These are phyloP conservation scores for Plasmodium adleri DNA, from an alignment of 169 alveolate species.

Conservation along the genomic window DNA sequence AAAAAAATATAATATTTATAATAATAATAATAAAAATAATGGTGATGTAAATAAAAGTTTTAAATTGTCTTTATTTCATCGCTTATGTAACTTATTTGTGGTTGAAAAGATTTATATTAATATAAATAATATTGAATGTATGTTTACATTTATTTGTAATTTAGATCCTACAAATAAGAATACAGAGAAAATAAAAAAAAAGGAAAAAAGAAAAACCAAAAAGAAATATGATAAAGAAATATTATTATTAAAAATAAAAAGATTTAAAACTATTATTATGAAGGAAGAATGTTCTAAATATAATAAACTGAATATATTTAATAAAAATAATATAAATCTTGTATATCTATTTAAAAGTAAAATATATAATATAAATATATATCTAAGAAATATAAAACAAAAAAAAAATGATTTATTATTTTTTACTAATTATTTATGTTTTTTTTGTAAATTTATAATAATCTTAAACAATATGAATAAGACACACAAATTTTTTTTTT, in stretches of 20 bases:
- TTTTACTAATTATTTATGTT: not conserved
- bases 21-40: too few relatives aligned
- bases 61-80: too few relatives aligned
- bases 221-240: not conserved
- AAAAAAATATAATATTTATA: too few relatives aligned
- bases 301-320: too few relatives aligned
- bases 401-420: constrained; percentile 4
- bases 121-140: not conserved
- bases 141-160: not conserved
- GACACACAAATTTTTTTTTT: too few relatives aligned
- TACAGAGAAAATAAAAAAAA: not conserved
- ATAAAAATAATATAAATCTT: too few relatives aligned
- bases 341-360: too few relatives aligned
- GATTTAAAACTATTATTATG: not conserved
- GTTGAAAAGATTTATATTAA: not conserved
- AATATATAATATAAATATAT: not conserved
- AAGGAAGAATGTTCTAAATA: not conserved
- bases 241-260: constrained; percentile 1
- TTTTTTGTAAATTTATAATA: not conserved
- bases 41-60: too few relatives aligned
- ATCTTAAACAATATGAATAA: not conserved
- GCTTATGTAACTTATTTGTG: too few relatives aligned
- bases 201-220: not conserved
- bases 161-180: not conserved
- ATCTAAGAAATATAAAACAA: not conserved